Base-by-base conservation (phyloP, 306 rosid species). In the Prosopis cineraria region DNA sequence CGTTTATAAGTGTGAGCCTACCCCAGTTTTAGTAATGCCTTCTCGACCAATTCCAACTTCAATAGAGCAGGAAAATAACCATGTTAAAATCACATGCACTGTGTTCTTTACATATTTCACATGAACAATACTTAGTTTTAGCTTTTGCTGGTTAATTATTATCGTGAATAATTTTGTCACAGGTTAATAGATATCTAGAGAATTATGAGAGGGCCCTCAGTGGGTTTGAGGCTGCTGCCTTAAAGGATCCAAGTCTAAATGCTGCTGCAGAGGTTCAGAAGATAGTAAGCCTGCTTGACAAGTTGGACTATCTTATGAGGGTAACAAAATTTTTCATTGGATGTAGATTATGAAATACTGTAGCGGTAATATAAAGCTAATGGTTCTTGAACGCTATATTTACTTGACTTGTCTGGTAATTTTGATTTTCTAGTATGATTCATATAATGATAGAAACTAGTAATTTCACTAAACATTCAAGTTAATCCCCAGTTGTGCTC, bases 141-240 rank as follows among this genome's bases (percentile, higher is more conserved):
- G 40, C 27, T 60, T 60, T 84, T 47, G 40, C 62, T 36, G 0
- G 43, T 39, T 39, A 39, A 39, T 39, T 77, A 48, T 52, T 37
- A 39, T 9, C 62, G 66, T 84, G 62, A 78, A 69, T 78, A 44
- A 31, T 65, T 25, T 70, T 75, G 39, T 79, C 70, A 71, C 84
- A 89, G 98, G n/a, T n/a, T 96, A 86, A 97, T 89, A 89, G 76
- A 88, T 94, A 90, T 91, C 86, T 89, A 40, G 98, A 92, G 91
- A 90, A 92, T 85, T 94, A 94, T 75, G 86, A 81, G 78, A 87
- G 91, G 90, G 96, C 97, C 80, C 96, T 92, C 70, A 84, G 93
- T 81, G 97, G 95, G 52, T 94, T 92, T 68, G 97, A 94, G 82
- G 96, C 92, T 85, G 95, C 96, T 85, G 91, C 94, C 77, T 80